Evolutionary conservation across 495 filamentous ascomycete species (phyloP).

Genomic region (Jackrogersella minutella): DNA sequence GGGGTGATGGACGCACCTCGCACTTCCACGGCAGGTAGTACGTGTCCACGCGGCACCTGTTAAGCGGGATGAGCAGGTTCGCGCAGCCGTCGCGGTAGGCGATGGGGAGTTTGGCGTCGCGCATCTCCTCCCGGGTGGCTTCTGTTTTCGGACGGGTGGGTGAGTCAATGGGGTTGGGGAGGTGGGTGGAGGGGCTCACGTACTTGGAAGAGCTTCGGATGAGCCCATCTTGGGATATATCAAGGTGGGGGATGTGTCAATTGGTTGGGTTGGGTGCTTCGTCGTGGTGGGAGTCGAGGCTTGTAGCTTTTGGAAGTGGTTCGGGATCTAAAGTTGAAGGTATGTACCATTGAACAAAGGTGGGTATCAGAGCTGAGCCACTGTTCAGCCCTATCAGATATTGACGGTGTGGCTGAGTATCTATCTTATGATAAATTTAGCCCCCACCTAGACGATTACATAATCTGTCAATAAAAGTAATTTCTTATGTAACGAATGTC

Average conservation of each 20-base stretch:
- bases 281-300: slow-evolving; percentile 5
- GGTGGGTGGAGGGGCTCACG: slow-evolving; percentile 1
- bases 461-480: too few species aligned
- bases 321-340: neutral
- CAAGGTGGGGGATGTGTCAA: slow-evolving; percentile 24
- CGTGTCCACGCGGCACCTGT: slow-evolving; percentile 88
- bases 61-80: slow-evolving; percentile 91
- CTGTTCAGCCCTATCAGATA: too few species aligned
- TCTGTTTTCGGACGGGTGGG: slow-evolving; percentile 45
- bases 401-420: too few species aligned
- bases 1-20: slow-evolving; percentile 68
- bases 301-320: slow-evolving; percentile 1
- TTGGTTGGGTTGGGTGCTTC: too few species aligned
- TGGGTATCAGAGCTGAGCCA: too few species aligned
- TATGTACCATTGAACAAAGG: too few species aligned
- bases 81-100: slow-evolving; percentile 95
- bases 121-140: slow-evolving; percentile 91
- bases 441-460: too few species aligned
- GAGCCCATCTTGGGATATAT: slow-evolving; percentile 50
- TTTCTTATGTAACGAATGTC: too few species aligned
- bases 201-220: slow-evolving; percentile 50
- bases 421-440: too few species aligned
- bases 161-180: neutral
- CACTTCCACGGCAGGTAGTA: slow-evolving; percentile 99
- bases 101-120: slow-evolving; percentile 84